phyloP scores from a whole-genome alignment of 108 stramenopile genomes.

The Chaetoceros tenuissimus region DNA sequence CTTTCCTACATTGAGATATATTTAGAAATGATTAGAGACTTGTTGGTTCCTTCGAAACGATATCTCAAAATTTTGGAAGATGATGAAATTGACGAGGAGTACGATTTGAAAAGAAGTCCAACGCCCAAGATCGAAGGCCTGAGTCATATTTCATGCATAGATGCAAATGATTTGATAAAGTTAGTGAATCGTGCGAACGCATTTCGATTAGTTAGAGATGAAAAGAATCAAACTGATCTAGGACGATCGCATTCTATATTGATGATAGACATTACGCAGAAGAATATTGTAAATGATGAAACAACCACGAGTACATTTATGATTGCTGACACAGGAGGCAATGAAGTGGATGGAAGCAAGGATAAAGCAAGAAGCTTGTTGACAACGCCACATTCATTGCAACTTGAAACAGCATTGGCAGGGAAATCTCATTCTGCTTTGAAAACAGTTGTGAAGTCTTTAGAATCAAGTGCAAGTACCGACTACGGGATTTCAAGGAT shows the following conservation, averaged over 20 bases:
- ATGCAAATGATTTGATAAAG: conserved; percentile 57
- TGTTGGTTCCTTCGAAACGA: conserved; percentile 44
- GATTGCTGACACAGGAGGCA: conserved; percentile 86
- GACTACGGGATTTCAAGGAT: conserved; percentile 9
- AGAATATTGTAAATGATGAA: conserved; percentile 31
- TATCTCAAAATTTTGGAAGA: not conserved
- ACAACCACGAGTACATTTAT: conserved; percentile 42
- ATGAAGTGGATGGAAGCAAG: conserved; percentile 46
- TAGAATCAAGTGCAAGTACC: conserved; percentile 44
- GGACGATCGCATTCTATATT: conserved; percentile 82
- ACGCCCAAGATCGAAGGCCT: conserved; percentile 22
- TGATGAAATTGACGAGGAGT: conserved; percentile 9
- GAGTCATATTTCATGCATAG: conserved; percentile 61
- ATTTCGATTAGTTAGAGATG: conserved; percentile 60
- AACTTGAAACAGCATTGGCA: conserved; percentile 69
- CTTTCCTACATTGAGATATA: conserved; percentile 95
- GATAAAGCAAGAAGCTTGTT: not conserved
- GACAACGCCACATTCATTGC: conserved; percentile 32
- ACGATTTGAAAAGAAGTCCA: not conserved
- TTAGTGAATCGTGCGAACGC: conserved; percentile 70
- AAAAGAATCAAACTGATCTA: conserved; percentile 74
- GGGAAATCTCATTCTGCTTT: conserved; percentile 71
- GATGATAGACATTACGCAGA: conserved; percentile 55
- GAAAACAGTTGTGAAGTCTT: conserved; percentile 54
- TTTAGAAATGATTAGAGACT: conserved; percentile 85